A percentile compares a stretch with the other conserved stretches of the same genome.
Evolutionary conservation across 1,284 basidiomycete species (phyloP).

Genomic region (Microbotryum silenes-acaulis): DNA sequence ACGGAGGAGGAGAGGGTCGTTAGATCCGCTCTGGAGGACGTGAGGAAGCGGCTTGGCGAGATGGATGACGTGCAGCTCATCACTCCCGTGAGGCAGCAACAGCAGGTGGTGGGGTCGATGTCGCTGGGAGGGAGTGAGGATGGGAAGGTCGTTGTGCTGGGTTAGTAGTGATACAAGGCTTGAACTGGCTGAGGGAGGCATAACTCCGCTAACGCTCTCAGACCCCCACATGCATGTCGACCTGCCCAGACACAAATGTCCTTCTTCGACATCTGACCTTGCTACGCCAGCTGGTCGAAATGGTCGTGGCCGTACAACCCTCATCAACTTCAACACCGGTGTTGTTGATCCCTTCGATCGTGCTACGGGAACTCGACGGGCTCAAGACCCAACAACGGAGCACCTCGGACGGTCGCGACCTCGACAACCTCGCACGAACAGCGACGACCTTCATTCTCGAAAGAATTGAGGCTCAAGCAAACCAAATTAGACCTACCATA

Average conservation of each 20-base stretch:
- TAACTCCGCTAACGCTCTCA: not conserved
- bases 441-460: constrained; percentile 23
- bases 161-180: not conserved
- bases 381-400: constrained; percentile 13
- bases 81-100: constrained; percentile 5
- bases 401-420: too few species aligned
- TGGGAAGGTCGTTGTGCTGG: constrained; percentile 10
- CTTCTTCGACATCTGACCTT: constrained; percentile 24
- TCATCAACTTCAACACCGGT: not conserved
- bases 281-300: constrained; percentile 6
- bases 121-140: not conserved
- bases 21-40: constrained; percentile 48
- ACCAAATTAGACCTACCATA: too few species aligned
- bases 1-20: constrained; percentile 58
- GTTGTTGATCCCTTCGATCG: constrained; percentile 26
- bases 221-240: not conserved
- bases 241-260: constrained; percentile 25
- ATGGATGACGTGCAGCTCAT: constrained; percentile 11
- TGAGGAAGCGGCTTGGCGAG: constrained; percentile 3
- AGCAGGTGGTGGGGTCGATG: too few species aligned
- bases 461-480: too few species aligned
- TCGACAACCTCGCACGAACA: constrained; percentile 12
- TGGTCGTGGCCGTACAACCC: not conserved
- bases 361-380: constrained; percentile 26
- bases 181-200: too few species aligned